Evolutionary conservation across 371 early-diverging fungal genomes (phyloP).

Genomic region (Mortierella sp.): DNA sequence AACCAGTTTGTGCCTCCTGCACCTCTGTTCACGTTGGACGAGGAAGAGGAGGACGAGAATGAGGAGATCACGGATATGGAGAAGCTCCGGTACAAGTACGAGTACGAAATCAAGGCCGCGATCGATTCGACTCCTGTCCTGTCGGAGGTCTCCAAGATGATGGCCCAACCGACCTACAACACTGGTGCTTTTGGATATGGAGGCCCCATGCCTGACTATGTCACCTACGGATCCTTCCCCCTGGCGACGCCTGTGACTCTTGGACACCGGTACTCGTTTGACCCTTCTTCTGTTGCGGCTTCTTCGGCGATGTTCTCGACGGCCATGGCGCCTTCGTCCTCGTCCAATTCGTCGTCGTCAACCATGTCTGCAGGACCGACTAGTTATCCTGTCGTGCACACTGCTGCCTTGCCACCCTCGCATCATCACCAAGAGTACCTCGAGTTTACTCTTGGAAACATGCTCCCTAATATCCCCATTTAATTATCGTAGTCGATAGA

Average conservation of each 20-base stretch:
- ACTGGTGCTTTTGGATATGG: slow-evolving; percentile 41
- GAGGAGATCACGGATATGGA: slow-evolving; percentile 55
- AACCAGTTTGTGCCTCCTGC: slow-evolving; percentile 38
- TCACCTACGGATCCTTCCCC: slow-evolving; percentile 30
- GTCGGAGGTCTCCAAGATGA: slow-evolving; percentile 41
- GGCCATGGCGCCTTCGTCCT: slow-evolving; percentile 17
- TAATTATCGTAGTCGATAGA: not conserved
- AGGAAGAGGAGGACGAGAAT: slow-evolving; percentile 50
- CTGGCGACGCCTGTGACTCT: slow-evolving; percentile 40
- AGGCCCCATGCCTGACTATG: slow-evolving; percentile 29
- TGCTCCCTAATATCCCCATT: slow-evolving; percentile 33
- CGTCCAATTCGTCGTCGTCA: slow-evolving; percentile 24
- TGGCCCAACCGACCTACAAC: slow-evolving; percentile 32
- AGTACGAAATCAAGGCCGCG: slow-evolving; percentile 55
- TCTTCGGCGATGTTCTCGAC: slow-evolving; percentile 26
- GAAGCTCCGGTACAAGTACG: slow-evolving; percentile 53
- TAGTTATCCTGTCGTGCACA: slow-evolving; percentile 42
- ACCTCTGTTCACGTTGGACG: slow-evolving; percentile 52
- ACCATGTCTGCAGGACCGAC: slow-evolving; percentile 17
- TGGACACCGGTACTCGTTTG: slow-evolving; percentile 31
- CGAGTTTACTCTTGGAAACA: slow-evolving; percentile 46
- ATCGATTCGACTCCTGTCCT: slow-evolving; percentile 50
- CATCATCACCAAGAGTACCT: slow-evolving; percentile 58
- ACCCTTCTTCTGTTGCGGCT: slow-evolving; percentile 15
- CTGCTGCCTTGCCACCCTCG: slow-evolving; percentile 47